Percentiles rank a stretch among this genome's conserved stretches.
Conservation (phyloP, 192 early-diverging fungal genomes). For the Backusella psychrophila region DNA sequence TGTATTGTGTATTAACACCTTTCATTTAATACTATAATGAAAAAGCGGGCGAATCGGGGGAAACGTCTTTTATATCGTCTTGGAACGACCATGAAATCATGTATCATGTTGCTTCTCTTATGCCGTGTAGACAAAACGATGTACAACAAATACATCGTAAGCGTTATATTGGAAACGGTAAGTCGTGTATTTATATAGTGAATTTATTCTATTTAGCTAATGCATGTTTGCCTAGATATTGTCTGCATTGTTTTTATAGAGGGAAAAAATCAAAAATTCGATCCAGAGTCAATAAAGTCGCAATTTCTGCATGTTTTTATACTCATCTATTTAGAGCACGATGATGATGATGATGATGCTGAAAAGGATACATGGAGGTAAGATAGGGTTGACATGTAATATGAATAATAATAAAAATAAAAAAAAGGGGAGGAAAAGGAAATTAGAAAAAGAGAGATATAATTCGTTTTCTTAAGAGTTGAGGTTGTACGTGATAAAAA, state of each 20-base stretch:
- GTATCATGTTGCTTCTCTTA: slow-evolving; percentile 76
- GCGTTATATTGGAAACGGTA: slow-evolving; percentile 59
- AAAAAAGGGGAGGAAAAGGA: not conserved
- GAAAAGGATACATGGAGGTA: slow-evolving; percentile 29
- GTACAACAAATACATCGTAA: slow-evolving; percentile 66
- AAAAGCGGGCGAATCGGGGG: slow-evolving; percentile 64
- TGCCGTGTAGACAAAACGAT: slow-evolving; percentile 64
- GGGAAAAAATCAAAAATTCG: slow-evolving; percentile 37
- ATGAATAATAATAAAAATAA: not conserved
- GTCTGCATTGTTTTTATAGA: slow-evolving; percentile 51
- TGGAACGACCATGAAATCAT: slow-evolving; percentile 82
- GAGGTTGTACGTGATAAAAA: slow-evolving; percentile 39
- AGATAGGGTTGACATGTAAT: not conserved
- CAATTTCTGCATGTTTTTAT: slow-evolving; percentile 57
- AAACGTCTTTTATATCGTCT: slow-evolving; percentile 65
- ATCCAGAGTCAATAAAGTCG: slow-evolving; percentile 47
- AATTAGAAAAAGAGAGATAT: not conserved
- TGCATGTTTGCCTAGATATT: slow-evolving; percentile 38
- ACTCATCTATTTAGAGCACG: slow-evolving; percentile 34
- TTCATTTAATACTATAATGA: not conserved
- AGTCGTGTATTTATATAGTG: not conserved
- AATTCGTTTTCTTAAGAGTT: slow-evolving; percentile 23
- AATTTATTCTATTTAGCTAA: no score
- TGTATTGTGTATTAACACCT: not conserved
- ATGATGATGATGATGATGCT: not conserved